Base-by-base conservation (phyloP, 805 yeast species). In the Saccharomycopsis fermentans region DNA sequence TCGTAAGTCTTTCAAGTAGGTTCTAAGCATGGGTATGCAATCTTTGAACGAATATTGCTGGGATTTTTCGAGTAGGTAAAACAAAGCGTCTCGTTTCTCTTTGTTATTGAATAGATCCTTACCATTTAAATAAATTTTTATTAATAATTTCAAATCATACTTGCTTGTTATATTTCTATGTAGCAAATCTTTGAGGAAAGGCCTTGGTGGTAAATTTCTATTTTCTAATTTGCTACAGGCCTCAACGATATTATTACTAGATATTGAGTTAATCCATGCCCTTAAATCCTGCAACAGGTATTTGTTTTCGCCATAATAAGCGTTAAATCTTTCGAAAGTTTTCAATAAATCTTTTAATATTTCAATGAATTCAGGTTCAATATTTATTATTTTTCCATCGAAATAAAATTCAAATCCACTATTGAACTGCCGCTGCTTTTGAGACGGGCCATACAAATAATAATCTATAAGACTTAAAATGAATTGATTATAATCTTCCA, bases 41-140 rank as follows among this genome's bases (percentile, higher is more conserved):
- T 55, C 55, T 21, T 34, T 26, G 12, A 16, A 32, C 4, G 37
- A 36, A 52, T 37, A 54, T 21, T 37, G 36, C 43, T 55, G 60
- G 21, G 58, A 55, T 36, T 54, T 48, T 26, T 32, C 47, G 5
- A 58, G 17, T 29, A 58, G 19, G 35, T 55, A 55, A 26, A 50
- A 40, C 6, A 58, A 27, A 26, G 53, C 40, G 24, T 58, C 56
- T 19, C 43, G 48, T 27, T 52, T 52, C 19, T 58, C 61, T 19
- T 26, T 19, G 12, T 17, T 27, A 34, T 32, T 40, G 16, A 58
- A 55, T n/a, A 37, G 14, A 17, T 51, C 37, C 27, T 32, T 55
- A 32, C 53, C 52, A 12, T 47, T 47, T 26, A 52, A 37, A 47
- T 51, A 58, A n/a, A 58, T 55, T 16, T 35, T 29, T 19, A 58